Conservation (phyloP, 805 yeast species). For the Maudiozyma turicensis region DNA sequence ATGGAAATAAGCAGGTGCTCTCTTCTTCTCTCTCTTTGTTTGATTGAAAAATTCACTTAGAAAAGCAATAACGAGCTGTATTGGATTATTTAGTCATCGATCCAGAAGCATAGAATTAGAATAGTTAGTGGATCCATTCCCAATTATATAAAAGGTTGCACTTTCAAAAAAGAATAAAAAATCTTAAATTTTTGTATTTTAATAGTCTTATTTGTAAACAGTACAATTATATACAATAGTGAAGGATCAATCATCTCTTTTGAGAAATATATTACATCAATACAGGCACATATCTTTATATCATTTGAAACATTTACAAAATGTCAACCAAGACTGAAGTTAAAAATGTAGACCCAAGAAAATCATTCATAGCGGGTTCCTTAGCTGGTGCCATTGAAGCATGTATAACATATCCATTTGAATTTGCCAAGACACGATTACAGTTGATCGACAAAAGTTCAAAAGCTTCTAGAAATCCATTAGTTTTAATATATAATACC, state of each 20-base stretch:
- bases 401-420: slow-evolving; percentile 86
- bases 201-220: too few relatives aligned
- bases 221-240: too few relatives aligned
- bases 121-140: too few relatives aligned
- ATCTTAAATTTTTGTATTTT: too few relatives aligned
- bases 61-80: too few relatives aligned
- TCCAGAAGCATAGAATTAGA: too few relatives aligned
- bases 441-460: slow-evolving; percentile 66
- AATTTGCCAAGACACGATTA: slow-evolving; percentile 88
- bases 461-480: slow-evolving; percentile 69
- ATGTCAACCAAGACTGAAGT: slow-evolving; percentile 6
- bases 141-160: too few relatives aligned
- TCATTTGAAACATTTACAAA: background rate
- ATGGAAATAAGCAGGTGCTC: too few relatives aligned
- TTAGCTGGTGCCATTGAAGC: slow-evolving; percentile 96
- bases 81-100: too few relatives aligned
- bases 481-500: slow-evolving; percentile 64
- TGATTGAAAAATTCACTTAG: background rate
- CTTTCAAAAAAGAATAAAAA: too few relatives aligned
- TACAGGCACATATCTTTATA: too few relatives aligned
- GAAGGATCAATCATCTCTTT: background rate
- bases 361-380: slow-evolving; percentile 91
- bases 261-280: background rate
- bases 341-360: slow-evolving; percentile 48
- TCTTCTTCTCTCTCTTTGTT: background rate